Percentiles rank a stretch among this genome's conserved stretches.
phyloP scores from a whole-genome alignment of 495 filamentous ascomycete species.

The Haplographium delicatum region DNA sequence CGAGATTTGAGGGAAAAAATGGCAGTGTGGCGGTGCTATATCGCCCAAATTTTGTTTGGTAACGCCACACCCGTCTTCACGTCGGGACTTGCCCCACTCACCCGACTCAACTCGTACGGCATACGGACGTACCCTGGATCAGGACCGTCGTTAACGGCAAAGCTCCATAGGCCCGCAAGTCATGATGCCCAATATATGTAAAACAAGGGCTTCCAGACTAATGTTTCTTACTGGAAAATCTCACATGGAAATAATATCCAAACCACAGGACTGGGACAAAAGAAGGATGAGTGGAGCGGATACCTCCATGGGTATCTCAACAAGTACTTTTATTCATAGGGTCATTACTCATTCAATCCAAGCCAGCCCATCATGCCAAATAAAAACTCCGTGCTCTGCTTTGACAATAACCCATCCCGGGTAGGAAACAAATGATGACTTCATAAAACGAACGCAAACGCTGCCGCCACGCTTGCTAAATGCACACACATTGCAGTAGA shows the following conservation, averaged over 20 bases:
- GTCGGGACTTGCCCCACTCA: neutral
- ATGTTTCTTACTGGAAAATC: no score
- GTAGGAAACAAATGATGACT: neutral
- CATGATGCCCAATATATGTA: no score
- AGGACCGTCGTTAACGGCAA: no score
- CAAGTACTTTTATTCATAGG: slow-evolving; percentile 22
- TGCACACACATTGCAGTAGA: slow-evolving; percentile 14
- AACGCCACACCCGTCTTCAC: neutral
- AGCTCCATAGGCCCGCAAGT: no score
- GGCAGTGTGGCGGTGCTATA: slow-evolving; percentile 4
- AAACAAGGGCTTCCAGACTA: no score
- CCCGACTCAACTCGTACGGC: no score
- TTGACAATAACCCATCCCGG: neutral
- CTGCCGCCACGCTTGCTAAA: slow-evolving; percentile 29
- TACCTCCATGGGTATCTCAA: slow-evolving; percentile 13
- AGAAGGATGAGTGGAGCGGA: neutral
- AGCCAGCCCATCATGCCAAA: slow-evolving; percentile 9
- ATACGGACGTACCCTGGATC: no score
- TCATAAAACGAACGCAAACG: slow-evolving; percentile 13
- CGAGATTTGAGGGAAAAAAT: slow-evolving; percentile 2
- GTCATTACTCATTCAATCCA: slow-evolving; percentile 19
- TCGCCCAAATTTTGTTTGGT: neutral
- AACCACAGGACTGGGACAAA: neutral
- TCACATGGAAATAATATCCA: neutral
- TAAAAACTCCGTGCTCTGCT: slow-evolving; percentile 1